Percentiles rank a stretch among this genome's conserved stretches.
phyloP scores from a whole-genome alignment of 306 rosid species.

The Trifolium fragiferum region DNA sequence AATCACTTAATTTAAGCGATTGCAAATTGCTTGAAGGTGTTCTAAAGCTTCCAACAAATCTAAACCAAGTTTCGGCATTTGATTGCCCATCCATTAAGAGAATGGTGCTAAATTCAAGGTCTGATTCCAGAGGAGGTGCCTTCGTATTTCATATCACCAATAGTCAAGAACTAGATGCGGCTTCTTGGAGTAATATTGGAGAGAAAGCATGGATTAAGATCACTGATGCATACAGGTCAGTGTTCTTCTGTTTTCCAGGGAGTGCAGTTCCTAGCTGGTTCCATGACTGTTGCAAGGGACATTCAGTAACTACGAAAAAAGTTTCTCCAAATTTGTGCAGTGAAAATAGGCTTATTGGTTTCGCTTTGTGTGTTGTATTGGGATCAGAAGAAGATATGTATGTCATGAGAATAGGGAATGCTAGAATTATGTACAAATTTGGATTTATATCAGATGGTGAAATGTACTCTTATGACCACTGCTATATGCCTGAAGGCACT shows the following conservation, averaged over 20 bases:
- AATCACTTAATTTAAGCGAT: too few species aligned
- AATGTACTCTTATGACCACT: too few species aligned
- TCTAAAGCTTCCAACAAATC: too few species aligned
- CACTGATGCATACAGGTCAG: constrained; percentile 1
- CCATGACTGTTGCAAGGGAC: background rate
- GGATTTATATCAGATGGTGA: too few species aligned
- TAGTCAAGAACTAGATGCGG: constrained; percentile 20
- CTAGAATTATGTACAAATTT: too few species aligned
- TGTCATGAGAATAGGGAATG: too few species aligned
- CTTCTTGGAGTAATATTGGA: background rate
- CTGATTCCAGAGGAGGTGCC: background rate
- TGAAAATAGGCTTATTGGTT: too few species aligned
- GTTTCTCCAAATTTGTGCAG: too few species aligned
- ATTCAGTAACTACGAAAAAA: constrained; percentile 27
- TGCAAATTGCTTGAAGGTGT: too few species aligned
- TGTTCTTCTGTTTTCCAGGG: constrained; percentile 40
- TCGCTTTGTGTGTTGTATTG: too few species aligned
- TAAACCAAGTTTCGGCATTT: constrained; percentile 33
- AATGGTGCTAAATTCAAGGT: constrained; percentile 16
- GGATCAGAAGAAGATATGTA: too few species aligned
- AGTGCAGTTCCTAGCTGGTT: constrained; percentile 39
- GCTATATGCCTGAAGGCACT: too few species aligned
- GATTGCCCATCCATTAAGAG: constrained; percentile 38
- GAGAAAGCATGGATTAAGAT: constrained; percentile 24
- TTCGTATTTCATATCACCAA: constrained; percentile 38